Evolutionary conservation across 164 flowering plant genomes (phyloP).

Genomic region (Brasenia schreberi): DNA sequence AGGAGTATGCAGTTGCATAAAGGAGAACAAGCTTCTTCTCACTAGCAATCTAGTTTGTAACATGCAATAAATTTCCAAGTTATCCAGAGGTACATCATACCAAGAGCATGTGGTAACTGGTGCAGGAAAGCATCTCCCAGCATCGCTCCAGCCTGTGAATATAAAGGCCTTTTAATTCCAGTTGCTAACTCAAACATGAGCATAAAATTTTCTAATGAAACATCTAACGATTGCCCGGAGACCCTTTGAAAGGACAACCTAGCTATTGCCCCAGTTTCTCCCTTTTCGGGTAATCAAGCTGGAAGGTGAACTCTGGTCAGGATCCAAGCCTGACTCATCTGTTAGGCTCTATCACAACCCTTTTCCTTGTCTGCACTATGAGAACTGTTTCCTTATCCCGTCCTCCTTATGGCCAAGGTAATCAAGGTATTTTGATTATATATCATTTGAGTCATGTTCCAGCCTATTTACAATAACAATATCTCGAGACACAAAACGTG

Average conservation of each 20-base stretch:
- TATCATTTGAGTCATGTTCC: too few relatives aligned
- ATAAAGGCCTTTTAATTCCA: slow-evolving; percentile 5
- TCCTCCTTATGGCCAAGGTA: too few relatives aligned
- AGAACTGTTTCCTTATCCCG: too few relatives aligned
- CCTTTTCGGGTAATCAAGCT: not conserved
- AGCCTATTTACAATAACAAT: too few relatives aligned
- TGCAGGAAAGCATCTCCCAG: slow-evolving; percentile 98
- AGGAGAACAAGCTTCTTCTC: too few relatives aligned
- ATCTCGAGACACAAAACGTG: too few relatives aligned
- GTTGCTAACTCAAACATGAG: not conserved
- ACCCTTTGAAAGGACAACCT: not conserved
- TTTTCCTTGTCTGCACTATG: not conserved
- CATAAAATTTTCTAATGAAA: too few relatives aligned
- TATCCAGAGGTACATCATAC: slow-evolving; percentile 22
- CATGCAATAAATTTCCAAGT: too few relatives aligned
- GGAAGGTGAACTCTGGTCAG: not conserved
- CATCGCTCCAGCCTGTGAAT: slow-evolving; percentile 95
- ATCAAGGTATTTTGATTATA: too few relatives aligned
- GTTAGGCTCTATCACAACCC: not conserved
- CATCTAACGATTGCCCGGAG: not conserved
- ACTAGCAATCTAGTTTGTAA: too few relatives aligned
- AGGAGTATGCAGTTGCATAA: too few relatives aligned
- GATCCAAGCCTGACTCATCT: not conserved
- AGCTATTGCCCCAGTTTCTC: not conserved
- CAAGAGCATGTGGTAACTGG: slow-evolving; percentile 97